These are phyloP conservation scores for Candida sithepensis DNA, from an alignment of 805 yeast genomes.

Conservation along the genomic window DNA sequence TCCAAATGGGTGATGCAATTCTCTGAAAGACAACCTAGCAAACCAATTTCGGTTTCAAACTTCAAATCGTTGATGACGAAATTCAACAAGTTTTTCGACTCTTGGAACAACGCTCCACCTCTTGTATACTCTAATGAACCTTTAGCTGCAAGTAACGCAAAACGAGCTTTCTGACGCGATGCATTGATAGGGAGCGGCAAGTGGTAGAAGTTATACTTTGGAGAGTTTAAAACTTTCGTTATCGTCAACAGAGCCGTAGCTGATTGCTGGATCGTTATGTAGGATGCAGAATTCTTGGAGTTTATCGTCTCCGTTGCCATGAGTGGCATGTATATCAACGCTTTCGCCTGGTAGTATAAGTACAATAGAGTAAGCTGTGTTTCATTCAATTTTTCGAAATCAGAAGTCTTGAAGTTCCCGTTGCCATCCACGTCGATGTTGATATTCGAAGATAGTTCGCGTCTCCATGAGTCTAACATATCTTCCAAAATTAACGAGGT, in stretches of 20 bases:
- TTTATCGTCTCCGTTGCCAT: conserved; percentile 41
- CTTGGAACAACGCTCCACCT: conserved; percentile 77
- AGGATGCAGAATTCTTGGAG: conserved; percentile 48
- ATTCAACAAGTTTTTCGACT: conserved; percentile 54
- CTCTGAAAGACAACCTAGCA: conserved; percentile 60
- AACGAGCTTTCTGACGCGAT: conserved; percentile 59
- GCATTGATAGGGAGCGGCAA: conserved; percentile 64
- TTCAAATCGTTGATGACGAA: conserved; percentile 48
- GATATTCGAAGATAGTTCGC: conserved; percentile 59
- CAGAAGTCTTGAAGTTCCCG: conserved; percentile 41
- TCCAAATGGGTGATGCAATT: conserved; percentile 57
- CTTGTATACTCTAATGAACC: conserved; percentile 80
- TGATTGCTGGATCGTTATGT: conserved; percentile 66
- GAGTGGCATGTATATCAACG: conserved; percentile 63
- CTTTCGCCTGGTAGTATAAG: conserved; percentile 58
- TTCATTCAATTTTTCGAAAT: conserved; percentile 33
- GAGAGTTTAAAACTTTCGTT: conserved; percentile 36
- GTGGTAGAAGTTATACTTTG: conserved; percentile 36
- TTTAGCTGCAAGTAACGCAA: conserved; percentile 62
- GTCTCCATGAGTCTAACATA: conserved; percentile 74
- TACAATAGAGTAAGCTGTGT: conserved; percentile 52
- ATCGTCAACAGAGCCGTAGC: conserved; percentile 57
- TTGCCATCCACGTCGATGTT: conserved; percentile 58
- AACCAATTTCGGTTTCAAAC: conserved; percentile 45
- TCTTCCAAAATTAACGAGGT: conserved; percentile 46